Percentiles rank a stretch among this genome's conserved stretches.
phyloP scores from a whole-genome alignment of 1,139 yeast genomes.

The Hyphopichia pseudoburtonii region DNA sequence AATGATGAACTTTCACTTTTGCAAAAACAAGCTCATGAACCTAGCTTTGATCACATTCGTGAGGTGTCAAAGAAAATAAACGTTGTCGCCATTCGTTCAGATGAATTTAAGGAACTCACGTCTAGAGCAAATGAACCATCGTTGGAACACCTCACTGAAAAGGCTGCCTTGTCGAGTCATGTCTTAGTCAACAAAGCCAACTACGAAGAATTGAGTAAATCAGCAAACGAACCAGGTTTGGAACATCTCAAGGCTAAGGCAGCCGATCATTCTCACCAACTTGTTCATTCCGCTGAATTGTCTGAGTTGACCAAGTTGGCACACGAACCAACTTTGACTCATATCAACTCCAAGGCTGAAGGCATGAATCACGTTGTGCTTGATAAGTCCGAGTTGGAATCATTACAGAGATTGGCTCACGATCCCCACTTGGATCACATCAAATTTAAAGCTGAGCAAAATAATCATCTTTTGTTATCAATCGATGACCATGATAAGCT shows the following conservation, averaged over 20 bases:
- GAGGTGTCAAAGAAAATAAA: conserved; percentile 8
- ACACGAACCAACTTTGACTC: conserved; percentile 25
- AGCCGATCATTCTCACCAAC: conserved; percentile 14
- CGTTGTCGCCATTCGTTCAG: conserved; percentile 10
- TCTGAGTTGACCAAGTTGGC: conserved; percentile 14
- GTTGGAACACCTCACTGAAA: conserved; percentile 12
- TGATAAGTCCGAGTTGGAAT: conserved; percentile 4
- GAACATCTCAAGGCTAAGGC: conserved; percentile 15
- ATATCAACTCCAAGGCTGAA: conserved; percentile 24
- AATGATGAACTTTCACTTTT: conserved; percentile 17
- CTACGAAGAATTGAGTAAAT: conserved; percentile 11
- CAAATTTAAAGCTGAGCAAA: conserved; percentile 13
- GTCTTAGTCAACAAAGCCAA: neutral
- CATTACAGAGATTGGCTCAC: conserved; percentile 10
- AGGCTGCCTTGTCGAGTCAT: conserved; percentile 8
- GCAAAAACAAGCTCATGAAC: conserved; percentile 23
- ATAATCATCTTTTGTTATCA: neutral
- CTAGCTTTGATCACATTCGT: neutral
- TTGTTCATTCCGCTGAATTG: conserved; percentile 17
- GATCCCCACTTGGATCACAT: conserved; percentile 23
- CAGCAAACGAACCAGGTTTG: conserved; percentile 11
- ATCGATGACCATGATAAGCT: conserved; percentile 2
- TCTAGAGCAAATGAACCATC: conserved; percentile 12
- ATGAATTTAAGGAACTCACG: conserved; percentile 14
- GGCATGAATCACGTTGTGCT: conserved; percentile 10